phyloP scores from a whole-genome alignment of 2,329 filamentous ascomycete species.

The Cladosporium colombiae region DNA sequence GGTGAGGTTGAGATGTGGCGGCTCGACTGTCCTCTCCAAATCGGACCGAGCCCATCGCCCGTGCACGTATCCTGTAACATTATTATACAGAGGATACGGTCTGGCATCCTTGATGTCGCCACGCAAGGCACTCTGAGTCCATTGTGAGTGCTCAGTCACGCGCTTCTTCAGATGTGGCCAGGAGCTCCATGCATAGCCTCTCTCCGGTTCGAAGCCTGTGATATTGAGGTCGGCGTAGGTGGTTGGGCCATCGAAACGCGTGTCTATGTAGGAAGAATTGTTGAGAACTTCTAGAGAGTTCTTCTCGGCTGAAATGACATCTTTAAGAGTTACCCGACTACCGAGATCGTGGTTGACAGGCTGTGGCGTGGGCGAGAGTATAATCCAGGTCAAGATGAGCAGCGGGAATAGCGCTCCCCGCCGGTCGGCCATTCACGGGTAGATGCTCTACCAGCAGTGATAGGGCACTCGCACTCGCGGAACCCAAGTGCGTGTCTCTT shows the following conservation, averaged over 20 bases:
- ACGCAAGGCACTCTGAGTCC: conserved; percentile 32
- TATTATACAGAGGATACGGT: conserved; percentile 68
- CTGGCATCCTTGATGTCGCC: conserved; percentile 41
- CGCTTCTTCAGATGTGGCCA: conserved; percentile 66
- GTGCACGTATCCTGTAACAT: conserved; percentile 73
- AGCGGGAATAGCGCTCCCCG: conserved; percentile 50
- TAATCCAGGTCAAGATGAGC: conserved; percentile 55
- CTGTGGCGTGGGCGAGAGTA: conserved; percentile 46
- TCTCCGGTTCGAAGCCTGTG: conserved; percentile 72
- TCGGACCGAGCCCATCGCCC: conserved; percentile 72
- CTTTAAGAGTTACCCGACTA: conserved; percentile 48
- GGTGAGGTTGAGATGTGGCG: conserved; percentile 48
- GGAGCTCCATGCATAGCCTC: conserved; percentile 77
- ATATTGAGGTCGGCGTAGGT: conserved; percentile 51
- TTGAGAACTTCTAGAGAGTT: conserved; percentile 53
- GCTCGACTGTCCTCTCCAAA: conserved; percentile 50
- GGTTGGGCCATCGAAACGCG: conserved; percentile 13
- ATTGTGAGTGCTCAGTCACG: conserved; percentile 58
- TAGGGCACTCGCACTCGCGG: background rate
- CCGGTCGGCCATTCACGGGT: conserved; percentile 42
- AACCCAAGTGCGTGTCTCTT: background rate
- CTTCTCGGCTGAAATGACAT: conserved; percentile 54
- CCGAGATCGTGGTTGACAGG: conserved; percentile 24
- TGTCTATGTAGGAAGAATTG: conserved; percentile 50
- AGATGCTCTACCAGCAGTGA: background rate